A percentile compares a stretch with the other conserved stretches of the same genome.
Evolutionary conservation across 1,139 yeast species (phyloP).

Genomic region (Yamadazyma blattariae): DNA sequence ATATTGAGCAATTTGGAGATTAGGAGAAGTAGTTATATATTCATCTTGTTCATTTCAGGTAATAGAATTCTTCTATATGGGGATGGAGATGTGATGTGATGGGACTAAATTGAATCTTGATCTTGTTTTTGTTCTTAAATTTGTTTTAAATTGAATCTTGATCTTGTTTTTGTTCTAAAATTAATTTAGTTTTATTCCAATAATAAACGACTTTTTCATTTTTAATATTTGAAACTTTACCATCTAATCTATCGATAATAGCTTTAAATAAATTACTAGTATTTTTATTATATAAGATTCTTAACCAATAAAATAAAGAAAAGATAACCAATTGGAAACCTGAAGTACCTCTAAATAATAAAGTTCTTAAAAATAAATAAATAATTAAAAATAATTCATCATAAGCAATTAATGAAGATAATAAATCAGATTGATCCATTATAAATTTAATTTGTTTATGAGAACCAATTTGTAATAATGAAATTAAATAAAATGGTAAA

Average conservation of each 20-base stretch:
- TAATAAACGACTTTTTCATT: constrained; percentile 43
- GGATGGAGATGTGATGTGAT: too few relatives aligned
- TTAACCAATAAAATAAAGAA: constrained; percentile 64
- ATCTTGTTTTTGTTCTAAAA: constrained; percentile 29
- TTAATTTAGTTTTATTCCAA: constrained; percentile 42
- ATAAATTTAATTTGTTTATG: constrained; percentile 40
- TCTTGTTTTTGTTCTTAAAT: constrained; percentile 31
- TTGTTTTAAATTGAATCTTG: constrained; percentile 15
- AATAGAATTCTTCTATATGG: too few relatives aligned
- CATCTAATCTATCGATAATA: constrained; percentile 43
- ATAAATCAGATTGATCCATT: constrained; percentile 30
- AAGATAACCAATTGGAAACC: constrained; percentile 65
- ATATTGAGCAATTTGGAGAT: too few relatives aligned
- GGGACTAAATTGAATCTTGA: constrained; percentile 5
- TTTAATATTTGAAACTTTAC: constrained; percentile 35
- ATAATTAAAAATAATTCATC: constrained; percentile 56
- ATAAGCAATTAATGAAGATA: constrained; percentile 55
- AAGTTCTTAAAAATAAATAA: constrained; percentile 55
- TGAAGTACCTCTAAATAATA: constrained; percentile 61
- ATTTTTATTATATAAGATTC: constrained; percentile 54
- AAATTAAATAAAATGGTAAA: constrained; percentile 54
- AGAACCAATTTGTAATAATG: constrained; percentile 53
- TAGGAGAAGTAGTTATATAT: too few relatives aligned
- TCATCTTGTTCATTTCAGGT: too few relatives aligned
- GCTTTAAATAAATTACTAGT: constrained; percentile 44